phyloP scores from a whole-genome alignment of 495 filamentous ascomycete species.

The Aspergillus sclerotiicarbonarius region DNA sequence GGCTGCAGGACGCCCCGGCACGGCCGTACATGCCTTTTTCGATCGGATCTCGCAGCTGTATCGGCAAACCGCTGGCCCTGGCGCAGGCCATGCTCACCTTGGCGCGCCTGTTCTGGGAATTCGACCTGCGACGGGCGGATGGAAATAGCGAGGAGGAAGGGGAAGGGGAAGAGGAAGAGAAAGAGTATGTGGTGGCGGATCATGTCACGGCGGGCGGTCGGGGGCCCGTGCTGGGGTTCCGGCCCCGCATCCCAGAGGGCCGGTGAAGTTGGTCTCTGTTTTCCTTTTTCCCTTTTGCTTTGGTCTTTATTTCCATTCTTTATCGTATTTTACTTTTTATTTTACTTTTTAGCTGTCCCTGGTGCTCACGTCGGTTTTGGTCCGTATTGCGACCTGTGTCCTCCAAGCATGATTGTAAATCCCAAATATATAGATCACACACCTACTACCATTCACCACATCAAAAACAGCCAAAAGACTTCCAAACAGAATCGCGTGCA shows the following conservation, averaged over 20 bases:
- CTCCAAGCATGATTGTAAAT: too few relatives aligned
- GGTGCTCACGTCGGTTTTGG: too few relatives aligned
- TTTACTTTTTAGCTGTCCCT: too few relatives aligned
- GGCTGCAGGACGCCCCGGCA: background rate
- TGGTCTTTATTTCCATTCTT: too few relatives aligned
- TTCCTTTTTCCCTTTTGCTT: too few relatives aligned
- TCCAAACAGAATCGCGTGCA: too few relatives aligned
- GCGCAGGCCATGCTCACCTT: background rate
- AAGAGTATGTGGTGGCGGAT: background rate
- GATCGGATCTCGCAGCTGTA: background rate
- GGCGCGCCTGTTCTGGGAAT: background rate
- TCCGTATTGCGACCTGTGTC: too few relatives aligned
- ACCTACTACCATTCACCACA: too few relatives aligned
- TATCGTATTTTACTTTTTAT: too few relatives aligned
- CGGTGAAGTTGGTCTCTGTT: too few relatives aligned
- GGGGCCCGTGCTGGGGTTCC: background rate
- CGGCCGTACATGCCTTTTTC: conserved; percentile 5
- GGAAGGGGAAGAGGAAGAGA: background rate
- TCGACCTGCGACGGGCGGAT: background rate
- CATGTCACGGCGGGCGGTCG: background rate
- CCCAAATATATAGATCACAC: too few relatives aligned
- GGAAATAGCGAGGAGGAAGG: background rate
- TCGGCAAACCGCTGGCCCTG: conserved; percentile 1
- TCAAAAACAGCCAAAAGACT: too few relatives aligned
- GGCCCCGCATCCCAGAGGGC: background rate